These are phyloP conservation scores for Pisolithus orientalis DNA, from an alignment of 768 basidiomycete genomes.

Conservation along the genomic window DNA sequence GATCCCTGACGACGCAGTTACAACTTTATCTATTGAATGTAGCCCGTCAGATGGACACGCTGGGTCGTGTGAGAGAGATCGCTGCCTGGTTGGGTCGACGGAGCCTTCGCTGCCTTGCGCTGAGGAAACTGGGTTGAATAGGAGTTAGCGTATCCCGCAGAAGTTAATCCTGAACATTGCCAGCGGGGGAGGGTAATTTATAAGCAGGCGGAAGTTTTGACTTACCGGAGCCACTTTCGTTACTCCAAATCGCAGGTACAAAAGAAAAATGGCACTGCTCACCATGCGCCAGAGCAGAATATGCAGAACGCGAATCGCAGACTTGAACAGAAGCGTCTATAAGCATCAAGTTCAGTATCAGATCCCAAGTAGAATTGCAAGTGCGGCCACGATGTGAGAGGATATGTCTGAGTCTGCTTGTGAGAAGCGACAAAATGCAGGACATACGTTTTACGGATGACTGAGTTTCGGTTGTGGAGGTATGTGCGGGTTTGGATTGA, in stretches of 20 bases:
- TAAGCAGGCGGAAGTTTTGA: background rate
- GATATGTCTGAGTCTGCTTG: background rate
- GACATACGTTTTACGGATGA: background rate
- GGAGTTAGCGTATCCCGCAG: background rate
- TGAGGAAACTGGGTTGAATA: background rate
- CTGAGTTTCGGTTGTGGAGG: background rate
- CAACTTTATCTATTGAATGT: no score
- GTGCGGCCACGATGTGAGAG: background rate
- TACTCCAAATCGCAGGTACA: slow-evolving; percentile 6
- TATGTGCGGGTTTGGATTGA: background rate
- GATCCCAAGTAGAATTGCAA: background rate
- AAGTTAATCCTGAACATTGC: background rate
- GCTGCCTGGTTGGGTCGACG: no score
- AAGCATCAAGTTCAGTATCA: background rate
- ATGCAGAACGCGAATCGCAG: background rate
- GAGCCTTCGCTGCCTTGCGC: no score
- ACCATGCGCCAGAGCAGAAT: background rate
- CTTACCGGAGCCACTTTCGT: background rate
- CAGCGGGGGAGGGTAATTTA: background rate
- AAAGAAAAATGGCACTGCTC: background rate
- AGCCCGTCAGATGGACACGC: no score
- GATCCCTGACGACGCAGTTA: no score
- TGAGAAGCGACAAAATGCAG: background rate
- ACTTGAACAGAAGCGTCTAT: slow-evolving; percentile 10
- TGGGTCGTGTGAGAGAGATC: no score